Evolutionary conservation across 2,329 filamentous ascomycete species (phyloP), one percentile per base, ranked within the genome.

Genomic region (Fusarium redolens): DNA sequence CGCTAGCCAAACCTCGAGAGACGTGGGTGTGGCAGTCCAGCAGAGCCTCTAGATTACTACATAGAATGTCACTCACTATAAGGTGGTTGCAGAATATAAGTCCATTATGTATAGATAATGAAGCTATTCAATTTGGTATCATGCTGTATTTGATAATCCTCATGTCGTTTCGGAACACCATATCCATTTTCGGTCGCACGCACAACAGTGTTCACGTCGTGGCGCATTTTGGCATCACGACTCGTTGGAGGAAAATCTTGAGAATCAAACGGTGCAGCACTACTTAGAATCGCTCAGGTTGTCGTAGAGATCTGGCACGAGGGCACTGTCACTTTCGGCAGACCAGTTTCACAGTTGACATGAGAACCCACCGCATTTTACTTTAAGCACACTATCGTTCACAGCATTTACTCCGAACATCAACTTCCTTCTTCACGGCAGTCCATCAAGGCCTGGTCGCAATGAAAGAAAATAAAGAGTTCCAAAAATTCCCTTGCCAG

Each of bases 401-500:
- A n/a, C 11, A 12, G 9, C 38, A 40, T n/a, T n/a, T n/a, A n/a
- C 20, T 40, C 4, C 6, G 28, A 28, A 7, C 6, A 28, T 28
- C 28, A 28, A 28, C 28, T 55, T 79, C 82, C 82, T 84, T 84
- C 84, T 83, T 83, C 83, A 78, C 82, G 78, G 44, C 79, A 63
- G 67, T 72, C 81, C 82, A 52, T 65, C 64, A 76, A 81, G 78
- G 75, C 76, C 76, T 60, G 63, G 33, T 63, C 78, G 81, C 75
- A 83, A 85, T 84, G 83, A 85, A 84, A 84, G 81, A 84, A 75
- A 79, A 77, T 66, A 73, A 77, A 72, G 71, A 67, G 78, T 84
- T 89, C 83, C 91, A 92, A 93, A 93, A 91, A 93, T 92, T 93
- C 83, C 90, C 91, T 86, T 78, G 86, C 85, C 89, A 86, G 90